phyloP scores from a whole-genome alignment of 177 flowering plant genomes.

The Vitis hybrid region DNA sequence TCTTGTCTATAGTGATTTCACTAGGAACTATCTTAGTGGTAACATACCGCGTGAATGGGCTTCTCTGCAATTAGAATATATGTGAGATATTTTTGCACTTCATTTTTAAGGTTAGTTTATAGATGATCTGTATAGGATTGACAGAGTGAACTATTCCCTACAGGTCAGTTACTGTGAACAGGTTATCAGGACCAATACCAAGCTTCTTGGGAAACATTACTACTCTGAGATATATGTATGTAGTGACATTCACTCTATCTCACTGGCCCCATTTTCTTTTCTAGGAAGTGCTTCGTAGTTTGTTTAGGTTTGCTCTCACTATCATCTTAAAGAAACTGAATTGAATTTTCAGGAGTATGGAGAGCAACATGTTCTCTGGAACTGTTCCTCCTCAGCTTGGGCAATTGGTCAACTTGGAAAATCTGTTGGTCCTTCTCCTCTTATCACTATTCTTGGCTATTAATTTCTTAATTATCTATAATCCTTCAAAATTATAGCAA shows the following conservation, averaged over 20 bases:
- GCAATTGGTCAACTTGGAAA: slow-evolving; percentile 12
- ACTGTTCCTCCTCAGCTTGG: slow-evolving; percentile 27
- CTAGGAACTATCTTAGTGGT: slow-evolving; percentile 33
- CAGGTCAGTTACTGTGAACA: too few relatives aligned
- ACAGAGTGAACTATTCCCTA: background rate
- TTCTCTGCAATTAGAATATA: slow-evolving; percentile 13
- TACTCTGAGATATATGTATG: too few relatives aligned
- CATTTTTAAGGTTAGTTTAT: background rate
- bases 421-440: slow-evolving; percentile 13
- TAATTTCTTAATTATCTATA: too few relatives aligned
- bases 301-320: background rate
- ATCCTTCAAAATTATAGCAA: too few relatives aligned
- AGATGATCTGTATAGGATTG: background rate
- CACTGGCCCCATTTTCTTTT: too few relatives aligned
- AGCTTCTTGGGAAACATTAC: too few relatives aligned
- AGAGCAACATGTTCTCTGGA: slow-evolving; percentile 24
- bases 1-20: slow-evolving; percentile 23
- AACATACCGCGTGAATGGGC: slow-evolving; percentile 35
- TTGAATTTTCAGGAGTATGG: slow-evolving; percentile 11
- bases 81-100: slow-evolving; percentile 4
- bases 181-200: too few relatives aligned
- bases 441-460: background rate
- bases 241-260: too few relatives aligned
- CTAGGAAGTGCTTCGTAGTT: background rate
- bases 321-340: background rate